Base-by-base conservation (phyloP, 1,284 basidiomycete species). In the Apiotrichum brassicae region DNA sequence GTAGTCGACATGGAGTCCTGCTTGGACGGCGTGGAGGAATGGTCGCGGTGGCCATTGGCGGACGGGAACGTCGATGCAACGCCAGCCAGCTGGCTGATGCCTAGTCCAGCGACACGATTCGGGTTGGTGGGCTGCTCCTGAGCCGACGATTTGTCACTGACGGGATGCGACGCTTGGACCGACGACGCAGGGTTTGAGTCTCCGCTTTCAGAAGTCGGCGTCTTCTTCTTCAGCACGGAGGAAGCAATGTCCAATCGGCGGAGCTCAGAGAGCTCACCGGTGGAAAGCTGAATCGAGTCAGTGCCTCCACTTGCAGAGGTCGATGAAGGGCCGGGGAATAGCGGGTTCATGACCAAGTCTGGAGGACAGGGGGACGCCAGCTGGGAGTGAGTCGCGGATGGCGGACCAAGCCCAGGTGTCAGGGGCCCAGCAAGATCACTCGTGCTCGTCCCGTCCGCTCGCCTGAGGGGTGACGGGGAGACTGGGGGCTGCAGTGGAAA, bases 141-240 rank as follows among this genome's bases (percentile, higher is more conserved):
- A 14, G 28, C 39, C 20, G 43, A 41, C 8, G 18, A 3, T 20
- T 6, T 16, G 6, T 34, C 20, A 14, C 20, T 30, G n/a, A 11
- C 6, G 13, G 33, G 42, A 6, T 48, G 37, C 3, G 19, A 20
- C 14, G 14, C 43, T 5, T 16, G 33, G 16, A n/a, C 34, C 14
- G 30, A 23, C 30, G 34, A 23, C 9, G 20, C 22, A n/a, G 42
- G 36, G 40, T 34, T 53, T 18, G 46, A 56, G 34, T 46, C 53
- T 20, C 53, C 52, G 23, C 52, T 53, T 26, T 57, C 51, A 11
- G 59, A 59, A 13, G 37, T 28, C 22, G 43, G 47, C 8, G 35
- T 35, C 26, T 41, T 56, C 50, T 67, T 70, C 50, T 64, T 70
- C 39, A 68, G 44, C 3, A 70, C 66, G 1, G 53, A 62, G 6